Conservation (phyloP, 352 stramenopile species). For the Pythium phragmitis region DNA sequence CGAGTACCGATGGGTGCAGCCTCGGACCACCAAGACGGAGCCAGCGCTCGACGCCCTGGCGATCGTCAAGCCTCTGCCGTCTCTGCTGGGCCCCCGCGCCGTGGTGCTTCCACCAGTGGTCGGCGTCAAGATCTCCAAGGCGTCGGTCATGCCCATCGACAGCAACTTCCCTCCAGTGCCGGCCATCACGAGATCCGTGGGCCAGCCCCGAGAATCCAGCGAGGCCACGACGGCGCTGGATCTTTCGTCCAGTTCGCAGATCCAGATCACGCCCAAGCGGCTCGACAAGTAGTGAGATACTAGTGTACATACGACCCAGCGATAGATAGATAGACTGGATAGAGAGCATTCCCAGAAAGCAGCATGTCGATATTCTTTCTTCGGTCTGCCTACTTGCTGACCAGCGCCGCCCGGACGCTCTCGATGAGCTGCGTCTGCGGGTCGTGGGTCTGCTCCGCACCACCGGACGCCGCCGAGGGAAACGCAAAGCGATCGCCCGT, state of each 20-base stretch:
- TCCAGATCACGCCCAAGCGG: constrained; percentile 28
- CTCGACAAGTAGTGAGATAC: constrained; percentile 17
- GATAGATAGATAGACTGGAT: neutral
- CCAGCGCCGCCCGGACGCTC: constrained; percentile 37
- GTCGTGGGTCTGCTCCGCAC: neutral
- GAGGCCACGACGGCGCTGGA: constrained; percentile 14
- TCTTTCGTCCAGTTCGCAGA: constrained; percentile 28
- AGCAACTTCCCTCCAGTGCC: constrained; percentile 14
- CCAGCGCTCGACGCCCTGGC: neutral
- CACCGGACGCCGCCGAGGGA: constrained; percentile 24
- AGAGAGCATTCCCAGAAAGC: neutral
- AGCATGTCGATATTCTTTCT: neutral
- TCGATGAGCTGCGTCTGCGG: constrained; percentile 50
- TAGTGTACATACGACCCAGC: neutral
- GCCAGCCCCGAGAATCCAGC: neutral
- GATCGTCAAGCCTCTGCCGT: constrained; percentile 9
- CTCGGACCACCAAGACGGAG: neutral
- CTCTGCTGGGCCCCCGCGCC: neutral
- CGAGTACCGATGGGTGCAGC: constrained; percentile 43
- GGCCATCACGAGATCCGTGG: neutral
- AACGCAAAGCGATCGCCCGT: constrained; percentile 95
- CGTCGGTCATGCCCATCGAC: constrained; percentile 63
- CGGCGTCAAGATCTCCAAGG: constrained; percentile 41
- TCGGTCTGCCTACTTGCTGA: constrained; percentile 29
- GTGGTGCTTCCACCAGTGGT: constrained; percentile 8